Base-by-base conservation (phyloP, 192 early-diverging fungal genomes). In the Spinellus fusiger region DNA sequence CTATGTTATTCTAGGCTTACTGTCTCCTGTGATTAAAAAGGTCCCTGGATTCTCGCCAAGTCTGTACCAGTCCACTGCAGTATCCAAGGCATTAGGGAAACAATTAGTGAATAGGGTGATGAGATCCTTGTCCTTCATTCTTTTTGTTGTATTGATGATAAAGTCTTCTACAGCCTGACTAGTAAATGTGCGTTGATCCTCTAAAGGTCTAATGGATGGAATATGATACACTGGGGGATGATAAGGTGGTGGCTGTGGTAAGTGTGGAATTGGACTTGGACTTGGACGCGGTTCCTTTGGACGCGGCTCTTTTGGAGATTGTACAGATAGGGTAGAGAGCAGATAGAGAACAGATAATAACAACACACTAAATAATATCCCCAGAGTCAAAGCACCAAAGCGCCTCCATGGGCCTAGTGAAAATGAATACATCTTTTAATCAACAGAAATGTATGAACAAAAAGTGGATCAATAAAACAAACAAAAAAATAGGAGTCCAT, bases 1-100 rank as follows among this genome's bases (percentile, higher is more conserved):
- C 10, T 73, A 34, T 32, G 32, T 15, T 16, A 2, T 37, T 6
- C 10, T 15, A 29, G 16, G 60, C 55, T 73, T 69, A 73, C 82
- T 89, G 58, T 89, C 87, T 25, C 87, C 87, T 0, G 87, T 89
- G 1, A 89, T 77, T 8, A 89, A 59, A 67, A 89, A 88, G 1
- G 85, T 77, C 23, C 77, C 78, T 22, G 81, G 40, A 22, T 49
- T 13, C 49, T 54, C 40, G 54, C 51, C 64, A 12, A 54, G 15
- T 31, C 73, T 46, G 56, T 77, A 73, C 81, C 77, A 86, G 4
- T 79, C 77, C 1, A 89, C 73, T 0, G 87, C 87, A 0, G 87
- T 89, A 70, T 89, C 87, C 27, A 77, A 47, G 20, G 88, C 88
- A 67, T 89, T 89, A 25, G 86, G 78, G 34, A 82, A 80, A 51